phyloP scores from a whole-genome alignment of 352 stramenopile genomes.

The Phytopythium sindhum region DNA sequence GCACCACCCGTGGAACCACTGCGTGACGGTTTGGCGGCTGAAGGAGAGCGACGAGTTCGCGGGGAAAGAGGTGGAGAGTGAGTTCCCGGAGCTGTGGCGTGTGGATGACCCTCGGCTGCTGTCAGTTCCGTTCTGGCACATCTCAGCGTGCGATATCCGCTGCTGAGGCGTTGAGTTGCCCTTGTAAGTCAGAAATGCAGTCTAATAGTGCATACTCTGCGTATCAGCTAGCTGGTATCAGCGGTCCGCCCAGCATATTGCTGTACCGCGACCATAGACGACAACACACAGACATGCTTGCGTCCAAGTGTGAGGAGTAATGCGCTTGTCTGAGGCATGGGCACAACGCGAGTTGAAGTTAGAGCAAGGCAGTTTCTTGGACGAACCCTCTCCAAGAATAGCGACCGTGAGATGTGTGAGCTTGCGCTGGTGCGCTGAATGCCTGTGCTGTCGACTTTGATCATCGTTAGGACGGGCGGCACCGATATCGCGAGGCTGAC shows the following conservation, averaged over 20 bases:
- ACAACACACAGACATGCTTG: too few species aligned
- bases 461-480: not conserved
- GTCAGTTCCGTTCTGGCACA: constrained; percentile 5
- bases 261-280: too few species aligned
- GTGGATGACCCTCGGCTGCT: constrained; percentile 7
- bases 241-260: too few species aligned
- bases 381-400: not conserved
- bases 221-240: not conserved
- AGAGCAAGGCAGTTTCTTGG: not conserved
- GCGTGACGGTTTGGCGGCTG: constrained; percentile 9
- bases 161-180: constrained; percentile 4
- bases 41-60: not conserved
- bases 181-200: too few species aligned
- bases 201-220: too few species aligned
- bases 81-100: constrained; percentile 7
- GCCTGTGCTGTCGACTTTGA: not conserved
- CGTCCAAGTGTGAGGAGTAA: too few species aligned
- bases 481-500: not conserved
- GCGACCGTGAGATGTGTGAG: not conserved
- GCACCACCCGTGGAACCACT: constrained; percentile 15
- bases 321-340: too few species aligned
- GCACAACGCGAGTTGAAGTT: not conserved
- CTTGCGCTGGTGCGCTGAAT: too few species aligned
- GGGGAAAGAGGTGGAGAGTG: constrained; percentile 2
- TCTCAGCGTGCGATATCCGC: constrained; percentile 7